These are phyloP conservation scores for Dicorynia guianensis DNA, from an alignment of 306 rosid genomes.

Conservation along the genomic window DNA sequence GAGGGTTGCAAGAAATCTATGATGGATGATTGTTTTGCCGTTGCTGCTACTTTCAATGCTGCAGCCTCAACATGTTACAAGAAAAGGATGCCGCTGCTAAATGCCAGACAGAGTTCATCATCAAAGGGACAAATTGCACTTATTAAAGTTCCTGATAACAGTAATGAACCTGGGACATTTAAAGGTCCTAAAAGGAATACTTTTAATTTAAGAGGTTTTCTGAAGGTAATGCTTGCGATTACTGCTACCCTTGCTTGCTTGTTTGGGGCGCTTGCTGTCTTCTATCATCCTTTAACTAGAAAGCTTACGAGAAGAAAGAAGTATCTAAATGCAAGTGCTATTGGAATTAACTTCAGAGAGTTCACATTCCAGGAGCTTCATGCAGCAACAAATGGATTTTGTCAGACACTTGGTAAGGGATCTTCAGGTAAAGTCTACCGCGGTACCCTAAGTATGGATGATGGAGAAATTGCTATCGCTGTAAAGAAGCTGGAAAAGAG, in stretches of 20 bases:
- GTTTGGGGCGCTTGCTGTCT: constrained; percentile 39
- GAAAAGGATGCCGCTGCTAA: constrained; percentile 48
- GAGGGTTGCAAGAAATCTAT: constrained; percentile 45
- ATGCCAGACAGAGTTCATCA: constrained; percentile 48
- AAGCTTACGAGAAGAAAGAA: constrained; percentile 25
- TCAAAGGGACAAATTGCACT: constrained; percentile 41
- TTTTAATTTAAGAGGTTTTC: constrained; percentile 20
- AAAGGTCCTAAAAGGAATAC: constrained; percentile 7
- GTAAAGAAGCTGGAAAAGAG: constrained; percentile 47
- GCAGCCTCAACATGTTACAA: constrained; percentile 34
- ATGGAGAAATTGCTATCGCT: constrained; percentile 34
- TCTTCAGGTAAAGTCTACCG: constrained; percentile 45
- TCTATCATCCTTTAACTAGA: constrained; percentile 43
- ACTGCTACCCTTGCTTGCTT: constrained; percentile 44
- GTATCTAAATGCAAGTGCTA: constrained; percentile 21
- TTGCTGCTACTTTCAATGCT: constrained; percentile 41
- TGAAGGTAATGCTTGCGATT: constrained; percentile 37
- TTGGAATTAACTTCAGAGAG: constrained; percentile 51
- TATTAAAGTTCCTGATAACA: constrained; percentile 21
- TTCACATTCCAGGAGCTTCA: constrained; percentile 48
- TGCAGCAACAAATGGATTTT: constrained; percentile 47
- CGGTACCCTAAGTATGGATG: constrained; percentile 35
- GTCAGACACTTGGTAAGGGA: constrained; percentile 38
- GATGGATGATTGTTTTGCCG: constrained; percentile 40
- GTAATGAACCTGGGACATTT: not conserved